Conservation (phyloP, 306 rosid genomes). For the Dalbergia cochinchinensis region DNA sequence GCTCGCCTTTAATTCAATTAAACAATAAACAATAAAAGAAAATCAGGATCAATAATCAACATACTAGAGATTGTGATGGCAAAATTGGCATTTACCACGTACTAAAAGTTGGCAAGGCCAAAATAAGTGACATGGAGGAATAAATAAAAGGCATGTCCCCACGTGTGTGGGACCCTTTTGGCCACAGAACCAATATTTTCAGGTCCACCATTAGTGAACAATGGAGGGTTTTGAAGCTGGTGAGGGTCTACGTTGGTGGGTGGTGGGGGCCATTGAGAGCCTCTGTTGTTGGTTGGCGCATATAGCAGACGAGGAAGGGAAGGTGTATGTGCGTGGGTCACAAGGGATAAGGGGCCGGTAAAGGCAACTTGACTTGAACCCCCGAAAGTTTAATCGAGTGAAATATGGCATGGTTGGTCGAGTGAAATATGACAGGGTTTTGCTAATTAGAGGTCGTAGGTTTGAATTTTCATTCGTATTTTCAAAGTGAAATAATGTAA, state of each 20-base stretch:
- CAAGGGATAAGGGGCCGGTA: not conserved
- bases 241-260: not conserved
- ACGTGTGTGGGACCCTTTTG: constrained; percentile 48
- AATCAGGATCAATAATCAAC: not conserved
- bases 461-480: too few species aligned
- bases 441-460: too few species aligned
- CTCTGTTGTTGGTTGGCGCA: constrained; percentile 60
- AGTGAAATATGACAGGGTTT: too few species aligned
- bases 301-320: constrained; percentile 34
- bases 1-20: not conserved
- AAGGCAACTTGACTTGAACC: not conserved
- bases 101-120: constrained; percentile 37
- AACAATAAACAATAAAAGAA: not conserved
- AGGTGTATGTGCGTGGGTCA: constrained; percentile 51
- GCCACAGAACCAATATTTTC: constrained; percentile 22
- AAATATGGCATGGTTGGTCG: too few species aligned
- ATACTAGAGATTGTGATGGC: constrained; percentile 2
- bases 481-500: too few species aligned
- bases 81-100: constrained; percentile 24
- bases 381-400: too few species aligned
- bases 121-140: constrained; percentile 48
- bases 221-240: constrained; percentile 17
- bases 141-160: constrained; percentile 44
- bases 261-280: constrained; percentile 48
- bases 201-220: constrained; percentile 38